phyloP scores from a whole-genome alignment of 2,329 filamentous ascomycete species.

The Nemania diffusa region DNA sequence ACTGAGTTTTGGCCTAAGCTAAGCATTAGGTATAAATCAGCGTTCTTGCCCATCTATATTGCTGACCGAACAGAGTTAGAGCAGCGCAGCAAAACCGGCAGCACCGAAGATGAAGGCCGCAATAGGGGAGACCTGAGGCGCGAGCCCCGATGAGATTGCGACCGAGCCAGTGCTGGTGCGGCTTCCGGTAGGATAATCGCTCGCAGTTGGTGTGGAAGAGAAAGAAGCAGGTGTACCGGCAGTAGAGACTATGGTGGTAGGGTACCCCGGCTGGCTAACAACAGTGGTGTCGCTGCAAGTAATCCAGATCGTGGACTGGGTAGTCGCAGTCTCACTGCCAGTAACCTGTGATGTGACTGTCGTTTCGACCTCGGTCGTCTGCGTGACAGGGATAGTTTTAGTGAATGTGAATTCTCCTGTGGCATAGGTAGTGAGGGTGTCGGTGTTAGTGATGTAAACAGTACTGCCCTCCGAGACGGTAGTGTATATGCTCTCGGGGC shows the following conservation, averaged over 20 bases:
- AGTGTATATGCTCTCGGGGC: constrained; percentile 54
- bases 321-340: constrained; percentile 49
- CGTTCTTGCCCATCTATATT: background rate
- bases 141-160: constrained; percentile 31
- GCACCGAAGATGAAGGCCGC: constrained; percentile 45
- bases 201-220: background rate
- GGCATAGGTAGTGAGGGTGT: constrained; percentile 54
- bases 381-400: constrained; percentile 55
- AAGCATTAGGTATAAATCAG: background rate
- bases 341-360: constrained; percentile 55
- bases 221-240: too few relatives aligned
- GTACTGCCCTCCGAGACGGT: constrained; percentile 57
- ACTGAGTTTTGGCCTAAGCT: background rate
- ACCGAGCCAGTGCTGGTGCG: constrained; percentile 11
- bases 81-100: constrained; percentile 44
- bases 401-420: constrained; percentile 53
- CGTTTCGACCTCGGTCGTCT: constrained; percentile 52
- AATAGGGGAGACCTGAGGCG: constrained; percentile 34
- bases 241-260: constrained; percentile 13
- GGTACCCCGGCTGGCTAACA: constrained; percentile 46
- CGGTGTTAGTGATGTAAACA: constrained; percentile 55
- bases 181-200: constrained; percentile 1
- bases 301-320: constrained; percentile 48
- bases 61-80: constrained; percentile 35
- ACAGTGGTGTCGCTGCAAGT: constrained; percentile 49